phyloP scores from a whole-genome alignment of 495 filamentous ascomycete genomes.

The Penicillium turbatum region DNA sequence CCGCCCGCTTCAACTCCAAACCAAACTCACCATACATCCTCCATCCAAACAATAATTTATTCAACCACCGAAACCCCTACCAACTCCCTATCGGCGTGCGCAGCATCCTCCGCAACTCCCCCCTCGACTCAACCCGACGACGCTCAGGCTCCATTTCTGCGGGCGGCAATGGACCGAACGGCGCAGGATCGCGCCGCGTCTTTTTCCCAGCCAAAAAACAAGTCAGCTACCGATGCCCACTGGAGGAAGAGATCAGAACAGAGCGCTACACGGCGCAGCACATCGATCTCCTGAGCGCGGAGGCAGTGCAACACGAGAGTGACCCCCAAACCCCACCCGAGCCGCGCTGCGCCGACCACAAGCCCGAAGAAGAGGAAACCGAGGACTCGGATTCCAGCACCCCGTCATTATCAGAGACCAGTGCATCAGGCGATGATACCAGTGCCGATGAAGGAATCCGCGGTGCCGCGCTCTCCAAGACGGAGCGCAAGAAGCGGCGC shows the following conservation, averaged over 20 bases:
- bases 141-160: conserved; percentile 40
- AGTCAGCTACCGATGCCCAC: conserved; percentile 48
- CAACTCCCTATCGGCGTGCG: conserved; percentile 60
- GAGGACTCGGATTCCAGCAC: conserved; percentile 38
- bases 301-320: conserved; percentile 10
- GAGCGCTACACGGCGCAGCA: conserved; percentile 50
- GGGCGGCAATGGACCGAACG: conserved; percentile 27
- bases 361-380: conserved; percentile 37
- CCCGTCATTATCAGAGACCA: conserved; percentile 34
- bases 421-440: conserved; percentile 41
- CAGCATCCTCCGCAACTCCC: conserved; percentile 76
- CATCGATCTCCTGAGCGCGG: conserved; percentile 19
- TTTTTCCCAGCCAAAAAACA: conserved; percentile 56
- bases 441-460: conserved; percentile 15
- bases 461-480: conserved; percentile 13
- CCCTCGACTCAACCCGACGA: conserved; percentile 39
- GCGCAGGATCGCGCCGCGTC: conserved; percentile 38
- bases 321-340: conserved; percentile 10
- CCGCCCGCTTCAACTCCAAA: conserved; percentile 32
- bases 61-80: conserved; percentile 50
- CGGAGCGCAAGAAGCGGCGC: conserved; percentile 39
- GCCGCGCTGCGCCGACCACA: background rate
- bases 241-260: conserved; percentile 55
- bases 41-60: conserved; percentile 22
- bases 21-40: conserved; percentile 23